These are phyloP conservation scores for Diaporthe eres DNA, from an alignment of 2,329 filamentous ascomycete genomes.

Conservation along the genomic window DNA sequence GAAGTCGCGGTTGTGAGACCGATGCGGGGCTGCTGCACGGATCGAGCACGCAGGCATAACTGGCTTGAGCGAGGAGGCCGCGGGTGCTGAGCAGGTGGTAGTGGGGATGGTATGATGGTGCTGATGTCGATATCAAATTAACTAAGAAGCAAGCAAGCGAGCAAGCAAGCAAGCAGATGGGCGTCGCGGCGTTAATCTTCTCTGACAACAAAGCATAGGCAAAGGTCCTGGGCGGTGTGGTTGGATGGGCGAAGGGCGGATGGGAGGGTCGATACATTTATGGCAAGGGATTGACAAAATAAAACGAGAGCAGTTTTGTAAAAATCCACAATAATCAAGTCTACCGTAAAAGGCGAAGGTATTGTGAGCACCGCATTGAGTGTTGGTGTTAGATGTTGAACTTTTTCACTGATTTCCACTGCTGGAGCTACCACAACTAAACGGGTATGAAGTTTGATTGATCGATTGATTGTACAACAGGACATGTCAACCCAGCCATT, in stretches of 20 bases:
- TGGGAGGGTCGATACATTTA: slow-evolving; percentile 25
- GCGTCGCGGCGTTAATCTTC: slow-evolving; percentile 41
- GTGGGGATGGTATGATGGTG: background rate
- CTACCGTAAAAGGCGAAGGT: background rate
- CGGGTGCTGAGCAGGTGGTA: background rate
- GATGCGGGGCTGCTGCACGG: background rate
- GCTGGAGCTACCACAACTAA: background rate
- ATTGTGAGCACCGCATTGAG: background rate
- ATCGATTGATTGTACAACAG: slow-evolving; percentile 27
- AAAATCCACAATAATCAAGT: slow-evolving; percentile 21
- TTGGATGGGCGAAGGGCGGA: slow-evolving; percentile 9
- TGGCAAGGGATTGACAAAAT: slow-evolving; percentile 7
- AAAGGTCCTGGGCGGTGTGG: slow-evolving; percentile 15
- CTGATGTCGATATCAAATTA: slow-evolving; percentile 35
- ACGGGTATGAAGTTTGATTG: slow-evolving; percentile 27
- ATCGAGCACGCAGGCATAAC: background rate
- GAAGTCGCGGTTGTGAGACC: background rate
- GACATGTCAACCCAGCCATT: slow-evolving; percentile 1
- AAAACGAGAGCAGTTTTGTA: slow-evolving; percentile 8
- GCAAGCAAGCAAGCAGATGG: slow-evolving; percentile 34
- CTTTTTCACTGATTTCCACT: background rate
- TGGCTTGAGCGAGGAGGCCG: background rate
- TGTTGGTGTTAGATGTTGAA: background rate
- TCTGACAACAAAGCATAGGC: slow-evolving; percentile 35
- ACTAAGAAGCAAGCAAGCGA: slow-evolving; percentile 35